Evolutionary conservation across 2,329 filamentous ascomycete species (phyloP).

Genomic region (Diaporthe citrichinensis): DNA sequence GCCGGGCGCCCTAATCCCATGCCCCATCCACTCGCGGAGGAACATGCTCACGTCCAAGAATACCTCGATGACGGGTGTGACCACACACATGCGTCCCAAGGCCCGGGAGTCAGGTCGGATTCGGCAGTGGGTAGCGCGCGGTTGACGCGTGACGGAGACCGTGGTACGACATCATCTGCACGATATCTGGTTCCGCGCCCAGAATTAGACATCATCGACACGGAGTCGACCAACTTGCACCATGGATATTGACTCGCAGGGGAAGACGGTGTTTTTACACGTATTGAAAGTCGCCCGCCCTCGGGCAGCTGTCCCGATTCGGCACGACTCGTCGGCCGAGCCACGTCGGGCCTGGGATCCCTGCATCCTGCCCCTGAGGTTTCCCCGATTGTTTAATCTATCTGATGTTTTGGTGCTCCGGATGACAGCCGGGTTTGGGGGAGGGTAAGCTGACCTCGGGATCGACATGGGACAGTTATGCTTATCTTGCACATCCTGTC

Average conservation of each 20-base stretch:
- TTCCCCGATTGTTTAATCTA: conserved; percentile 25
- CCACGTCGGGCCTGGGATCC: not conserved
- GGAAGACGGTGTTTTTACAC: not conserved
- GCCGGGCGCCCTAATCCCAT: not conserved
- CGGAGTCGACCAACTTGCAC: not conserved
- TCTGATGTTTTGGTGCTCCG: conserved; percentile 31
- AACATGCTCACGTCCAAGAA: not conserved
- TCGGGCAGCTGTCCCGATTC: conserved; percentile 35
- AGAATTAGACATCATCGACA: not conserved
- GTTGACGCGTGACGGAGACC: not conserved
- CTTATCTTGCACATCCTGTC: conserved; percentile 18
- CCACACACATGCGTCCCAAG: not conserved
- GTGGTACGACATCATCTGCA: conserved; percentile 2
- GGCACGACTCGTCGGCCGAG: conserved; percentile 15
- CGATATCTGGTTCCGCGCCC: not conserved
- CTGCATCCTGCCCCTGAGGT: not conserved
- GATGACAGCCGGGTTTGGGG: conserved; percentile 22
- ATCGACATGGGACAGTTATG: conserved; percentile 24
- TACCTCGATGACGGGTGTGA: not conserved
- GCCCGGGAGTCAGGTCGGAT: not conserved
- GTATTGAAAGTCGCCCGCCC: not conserved
- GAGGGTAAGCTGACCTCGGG: conserved; percentile 21
- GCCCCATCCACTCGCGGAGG: not conserved
- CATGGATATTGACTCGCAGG: not conserved
- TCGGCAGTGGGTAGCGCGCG: conserved; percentile 8